Conservation (phyloP, 106 monocot species). For the Allium fistulosum region DNA sequence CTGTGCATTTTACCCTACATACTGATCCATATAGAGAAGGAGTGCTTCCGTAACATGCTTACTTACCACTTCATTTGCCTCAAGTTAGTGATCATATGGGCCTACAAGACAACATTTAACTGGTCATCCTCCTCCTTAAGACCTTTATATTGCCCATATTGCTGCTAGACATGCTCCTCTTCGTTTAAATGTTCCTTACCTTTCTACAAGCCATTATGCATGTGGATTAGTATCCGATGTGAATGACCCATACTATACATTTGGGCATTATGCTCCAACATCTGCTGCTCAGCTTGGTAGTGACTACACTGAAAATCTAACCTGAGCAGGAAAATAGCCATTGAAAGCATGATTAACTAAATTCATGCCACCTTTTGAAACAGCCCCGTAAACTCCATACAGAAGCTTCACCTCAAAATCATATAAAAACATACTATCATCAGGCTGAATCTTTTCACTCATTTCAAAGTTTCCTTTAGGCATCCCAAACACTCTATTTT, state of each 20-base stretch:
- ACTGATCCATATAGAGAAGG: background rate
- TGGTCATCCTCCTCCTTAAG: background rate
- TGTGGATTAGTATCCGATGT: background rate
- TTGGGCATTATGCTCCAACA: background rate
- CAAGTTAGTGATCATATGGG: background rate
- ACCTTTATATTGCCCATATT: background rate
- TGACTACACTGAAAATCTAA: too few relatives aligned
- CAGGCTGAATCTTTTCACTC: slow-evolving; percentile 41
- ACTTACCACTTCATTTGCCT: background rate
- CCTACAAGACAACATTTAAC: background rate
- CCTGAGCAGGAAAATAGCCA: slow-evolving; percentile 58
- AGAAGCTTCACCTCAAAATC: slow-evolving; percentile 65
- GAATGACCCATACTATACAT: background rate
- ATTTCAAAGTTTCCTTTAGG: slow-evolving; percentile 32
- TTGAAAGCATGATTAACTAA: slow-evolving; percentile 35
- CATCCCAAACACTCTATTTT: slow-evolving; percentile 42
- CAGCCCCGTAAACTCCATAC: slow-evolving; percentile 51
- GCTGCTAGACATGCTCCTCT: background rate
- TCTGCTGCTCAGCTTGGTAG: background rate
- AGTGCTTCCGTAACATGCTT: background rate
- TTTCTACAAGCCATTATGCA: background rate
- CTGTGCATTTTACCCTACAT: background rate
- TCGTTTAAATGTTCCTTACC: background rate
- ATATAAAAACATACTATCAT: slow-evolving; percentile 48
- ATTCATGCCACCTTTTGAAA: slow-evolving; percentile 30